Conservation (phyloP, 257 asterid genomes). For the Paulownia fortunei region DNA sequence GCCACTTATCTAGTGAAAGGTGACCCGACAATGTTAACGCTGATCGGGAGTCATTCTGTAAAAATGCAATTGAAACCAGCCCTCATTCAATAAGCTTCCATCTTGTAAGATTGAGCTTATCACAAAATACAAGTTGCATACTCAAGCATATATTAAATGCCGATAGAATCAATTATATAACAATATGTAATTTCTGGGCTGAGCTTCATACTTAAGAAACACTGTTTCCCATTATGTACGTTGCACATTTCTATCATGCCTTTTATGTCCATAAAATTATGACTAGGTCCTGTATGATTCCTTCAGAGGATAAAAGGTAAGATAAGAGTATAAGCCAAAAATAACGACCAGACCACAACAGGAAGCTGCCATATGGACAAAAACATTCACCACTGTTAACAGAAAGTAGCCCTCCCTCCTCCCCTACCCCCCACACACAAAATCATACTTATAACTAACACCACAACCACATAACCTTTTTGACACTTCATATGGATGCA, state of each 20-base stretch:
- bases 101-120: not conserved
- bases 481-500: not conserved
- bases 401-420: not conserved
- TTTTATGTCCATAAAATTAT: not conserved
- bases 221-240: not conserved
- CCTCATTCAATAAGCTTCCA: constrained; percentile 5
- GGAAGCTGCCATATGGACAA: not conserved
- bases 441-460: not conserved
- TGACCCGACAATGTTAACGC: not conserved
- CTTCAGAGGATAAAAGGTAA: not conserved
- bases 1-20: not conserved
- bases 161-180: not conserved
- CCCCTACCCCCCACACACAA: not conserved
- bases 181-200: not conserved
- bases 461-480: not conserved
- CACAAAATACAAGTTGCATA: constrained; percentile 2
- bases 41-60: not conserved
- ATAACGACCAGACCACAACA: not conserved
- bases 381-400: not conserved
- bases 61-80: not conserved
- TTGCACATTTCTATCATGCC: not conserved
- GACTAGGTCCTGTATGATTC: not conserved
- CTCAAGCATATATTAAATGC: constrained; percentile 8
- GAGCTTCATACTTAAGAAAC: not conserved
- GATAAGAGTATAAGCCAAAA: not conserved